These are phyloP conservation scores for Candida montana DNA, from an alignment of 805 yeast genomes.

Conservation along the genomic window DNA sequence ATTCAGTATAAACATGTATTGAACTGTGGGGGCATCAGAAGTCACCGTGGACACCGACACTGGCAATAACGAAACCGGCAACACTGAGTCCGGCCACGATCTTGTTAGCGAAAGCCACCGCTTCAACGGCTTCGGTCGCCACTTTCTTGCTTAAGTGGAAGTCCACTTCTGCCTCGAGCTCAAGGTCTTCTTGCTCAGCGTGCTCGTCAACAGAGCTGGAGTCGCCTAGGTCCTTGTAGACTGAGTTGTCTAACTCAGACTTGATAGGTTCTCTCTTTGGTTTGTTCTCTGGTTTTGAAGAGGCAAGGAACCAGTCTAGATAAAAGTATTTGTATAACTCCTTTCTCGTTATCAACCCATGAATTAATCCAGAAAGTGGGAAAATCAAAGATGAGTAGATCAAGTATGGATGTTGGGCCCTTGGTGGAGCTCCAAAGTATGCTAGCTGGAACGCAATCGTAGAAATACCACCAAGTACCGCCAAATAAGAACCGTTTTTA, in stretches of 20 bases:
- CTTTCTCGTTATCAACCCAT: constrained; percentile 8
- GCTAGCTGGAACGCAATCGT: constrained; percentile 48
- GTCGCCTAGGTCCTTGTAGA: constrained; percentile 38
- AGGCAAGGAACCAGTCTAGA: constrained; percentile 7
- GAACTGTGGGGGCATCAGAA: not conserved
- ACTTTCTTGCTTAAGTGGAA: constrained; percentile 36
- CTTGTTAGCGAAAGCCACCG: constrained; percentile 33
- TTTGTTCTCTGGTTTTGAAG: constrained; percentile 2
- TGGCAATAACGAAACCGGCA: constrained; percentile 41
- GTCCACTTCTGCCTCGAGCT: constrained; percentile 36
- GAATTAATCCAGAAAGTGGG: constrained; percentile 18
- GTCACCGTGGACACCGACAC: constrained; percentile 58
- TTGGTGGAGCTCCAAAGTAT: constrained; percentile 48
- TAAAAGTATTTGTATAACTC: constrained; percentile 8
- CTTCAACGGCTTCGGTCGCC: constrained; percentile 27
- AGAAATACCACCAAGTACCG: constrained; percentile 42
- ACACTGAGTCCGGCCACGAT: constrained; percentile 39
- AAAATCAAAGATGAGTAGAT: constrained; percentile 37
- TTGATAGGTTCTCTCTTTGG: constrained; percentile 28
- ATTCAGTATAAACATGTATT: no score
- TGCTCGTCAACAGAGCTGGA: constrained; percentile 13
- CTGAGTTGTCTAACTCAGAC: constrained; percentile 41
- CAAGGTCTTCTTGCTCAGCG: constrained; percentile 18
- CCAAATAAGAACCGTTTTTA: constrained; percentile 23
- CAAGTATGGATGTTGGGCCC: constrained; percentile 68